Evolutionary conservation across 2,329 filamentous ascomycete genomes (phyloP), one percentile per base, ranked within the genome.

Genomic region (Davidsoniella virescens): DNA sequence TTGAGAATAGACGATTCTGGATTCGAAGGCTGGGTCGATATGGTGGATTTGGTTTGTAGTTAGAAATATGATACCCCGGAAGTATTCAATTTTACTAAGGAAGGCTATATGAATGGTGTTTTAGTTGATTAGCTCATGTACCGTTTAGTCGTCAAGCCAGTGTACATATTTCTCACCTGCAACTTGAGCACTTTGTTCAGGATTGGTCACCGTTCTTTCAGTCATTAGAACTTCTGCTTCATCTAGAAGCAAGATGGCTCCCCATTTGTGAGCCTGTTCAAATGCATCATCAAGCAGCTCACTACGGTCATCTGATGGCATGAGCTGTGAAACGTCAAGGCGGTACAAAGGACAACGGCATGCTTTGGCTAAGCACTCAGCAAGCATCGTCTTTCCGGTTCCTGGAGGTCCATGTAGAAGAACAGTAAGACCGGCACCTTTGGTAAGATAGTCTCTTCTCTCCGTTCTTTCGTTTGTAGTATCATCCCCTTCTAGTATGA

Each of bases 301-400:
- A 17, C 20, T 23, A 10, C 40, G 20, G 16, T 12, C 40, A 12
- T 42, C 40, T 17, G 40, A 42, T 18, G 16, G 10, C 10, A 23
- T 23, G 9, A 42, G 16, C 4, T 17, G 16, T 18, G 17, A 17
- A 42, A 42, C 20, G 16, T 42, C 40, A 17, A 42, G 16, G 2
- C 40, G 10, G 23, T 42, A 42, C 20, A 42, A 18, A 23, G 40
- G 40, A 17, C 20, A 20, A 5, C 14, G 17, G 17, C 20, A 17
- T 12, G 20, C 16, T 23, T 18, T 23, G 17, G 40, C 17, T 10
- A 42, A 42, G 40, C 16, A 83, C 61, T 94, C 86, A 1, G 84
- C 87, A 0, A 87, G 94, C 5, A 94, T 70, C 0, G 87, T 93
- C 67, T 94, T 94, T 47, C 87, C 87, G 0, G 87, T 90, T 18